A percentile compares a stretch with the other conserved stretches of the same genome.
Conservation (phyloP, 2,329 filamentous ascomycete species). For the Coniochaeta hoffmannii region DNA sequence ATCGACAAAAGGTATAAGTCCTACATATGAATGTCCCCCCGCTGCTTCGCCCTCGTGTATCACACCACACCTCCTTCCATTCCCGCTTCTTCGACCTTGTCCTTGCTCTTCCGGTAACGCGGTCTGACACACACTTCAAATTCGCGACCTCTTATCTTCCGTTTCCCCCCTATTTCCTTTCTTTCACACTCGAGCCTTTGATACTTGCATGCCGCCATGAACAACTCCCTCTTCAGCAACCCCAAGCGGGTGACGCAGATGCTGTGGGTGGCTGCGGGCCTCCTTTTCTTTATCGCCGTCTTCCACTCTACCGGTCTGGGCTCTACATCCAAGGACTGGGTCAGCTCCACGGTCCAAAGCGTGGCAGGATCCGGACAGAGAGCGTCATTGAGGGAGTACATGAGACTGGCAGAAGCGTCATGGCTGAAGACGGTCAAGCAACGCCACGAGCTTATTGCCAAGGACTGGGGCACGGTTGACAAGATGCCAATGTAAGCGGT, state of each 20-base stretch:
- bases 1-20: no score
- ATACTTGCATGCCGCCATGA: slow-evolving; percentile 1
- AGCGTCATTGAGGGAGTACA: slow-evolving; percentile 10
- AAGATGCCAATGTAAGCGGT: slow-evolving; percentile 15
- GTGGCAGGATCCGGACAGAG: slow-evolving; percentile 6
- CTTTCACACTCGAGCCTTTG: no score
- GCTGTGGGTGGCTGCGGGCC: slow-evolving; percentile 14
- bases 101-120: no score
- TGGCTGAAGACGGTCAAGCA: slow-evolving; percentile 22
- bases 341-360: slow-evolving; percentile 9
- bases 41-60: no score
- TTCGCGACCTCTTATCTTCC: not conserved
- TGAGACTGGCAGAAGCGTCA: slow-evolving; percentile 12
- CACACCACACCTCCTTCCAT: no score
- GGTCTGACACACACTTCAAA: no score
- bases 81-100: no score
- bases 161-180: no score
- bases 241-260: slow-evolving; percentile 12
- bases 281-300: slow-evolving; percentile 17
- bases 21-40: no score
- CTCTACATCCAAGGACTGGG: slow-evolving; percentile 17
- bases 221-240: slow-evolving; percentile 6
- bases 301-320: slow-evolving; percentile 12
- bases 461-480: slow-evolving; percentile 15
- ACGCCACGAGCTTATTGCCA: slow-evolving; percentile 18